These are phyloP conservation scores for Wickerhamomyces bisporus DNA, from an alignment of 805 yeast species.

Conservation along the genomic window DNA sequence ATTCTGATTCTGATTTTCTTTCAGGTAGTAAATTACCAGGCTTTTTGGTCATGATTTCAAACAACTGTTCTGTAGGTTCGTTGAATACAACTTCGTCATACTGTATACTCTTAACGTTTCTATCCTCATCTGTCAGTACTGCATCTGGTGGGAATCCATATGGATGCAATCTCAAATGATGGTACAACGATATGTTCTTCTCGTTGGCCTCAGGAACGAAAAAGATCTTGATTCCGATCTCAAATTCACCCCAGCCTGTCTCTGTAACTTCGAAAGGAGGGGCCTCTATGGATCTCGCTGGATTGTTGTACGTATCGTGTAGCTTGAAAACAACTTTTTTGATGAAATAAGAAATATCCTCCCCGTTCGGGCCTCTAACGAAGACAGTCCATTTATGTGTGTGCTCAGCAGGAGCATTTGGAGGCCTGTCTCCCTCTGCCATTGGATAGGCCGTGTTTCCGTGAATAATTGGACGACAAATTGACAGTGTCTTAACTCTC, in stretches of 20 bases:
- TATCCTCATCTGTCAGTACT: conserved; percentile 25
- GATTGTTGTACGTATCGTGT: conserved; percentile 88
- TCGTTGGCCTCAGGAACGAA: conserved; percentile 86
- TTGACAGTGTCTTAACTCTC: conserved; percentile 48
- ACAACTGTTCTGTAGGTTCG: conserved; percentile 90
- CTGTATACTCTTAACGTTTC: conserved; percentile 51
- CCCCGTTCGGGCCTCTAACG: conserved; percentile 71
- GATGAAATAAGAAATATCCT: conserved; percentile 74
- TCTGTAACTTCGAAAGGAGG: conserved; percentile 97
- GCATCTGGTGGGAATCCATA: conserved; percentile 41
- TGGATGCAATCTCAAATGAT: conserved; percentile 89
- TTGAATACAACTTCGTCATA: conserved; percentile 92
- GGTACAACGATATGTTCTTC: conserved; percentile 79
- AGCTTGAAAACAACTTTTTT: conserved; percentile 90
- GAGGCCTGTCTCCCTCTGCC: conserved; percentile 43
- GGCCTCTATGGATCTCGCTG: conserved; percentile 77
- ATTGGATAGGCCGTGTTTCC: conserved; percentile 78
- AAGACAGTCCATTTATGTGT: conserved; percentile 96
- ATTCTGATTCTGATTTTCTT: conserved; percentile 34
- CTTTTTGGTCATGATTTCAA: conserved; percentile 64
- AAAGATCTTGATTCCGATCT: conserved; percentile 79
- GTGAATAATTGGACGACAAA: conserved; percentile 72
- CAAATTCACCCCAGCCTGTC: conserved; percentile 99
- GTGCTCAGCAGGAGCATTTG: conserved; percentile 76
- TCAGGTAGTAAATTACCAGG: conserved; percentile 53